Base-by-base conservation (phyloP, 2,329 filamentous ascomycete species). In the Beauveria scarabaeidicola region DNA sequence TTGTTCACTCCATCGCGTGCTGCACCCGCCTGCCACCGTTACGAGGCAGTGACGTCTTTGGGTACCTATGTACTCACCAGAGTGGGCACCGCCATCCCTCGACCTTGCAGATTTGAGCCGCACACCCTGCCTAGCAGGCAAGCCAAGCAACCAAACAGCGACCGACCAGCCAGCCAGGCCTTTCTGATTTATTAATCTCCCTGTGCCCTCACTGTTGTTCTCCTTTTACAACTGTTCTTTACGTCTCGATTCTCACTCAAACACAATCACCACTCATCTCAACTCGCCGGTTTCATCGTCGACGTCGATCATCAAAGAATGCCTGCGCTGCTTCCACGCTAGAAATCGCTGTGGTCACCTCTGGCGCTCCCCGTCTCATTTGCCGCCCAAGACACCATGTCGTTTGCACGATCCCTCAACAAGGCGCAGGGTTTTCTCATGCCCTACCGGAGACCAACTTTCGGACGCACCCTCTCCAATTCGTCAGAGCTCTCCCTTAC, bases 371-470 rank as follows among this genome's bases (percentile, higher is more conserved):
- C 53, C 53, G 21, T 40, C 50, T 19, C 27, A 52, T 52, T 36
- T 36, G 53, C 41, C n/a, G n/a, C 32, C 46, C 23, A 50, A 50
- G 52, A 60, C 58, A 65, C 47, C 57, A 82, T 82, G 79, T 61
- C 60, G 32, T 70, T 81, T 61, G 73, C 76, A 50, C 76, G 78
- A 64, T 79, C 79, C 13, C 75, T 82, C 68, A 74, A 61, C 48
- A 78, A 80, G 64, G 73, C 77, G 8, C 70, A 77, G 44, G 72
- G 72, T 25, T 78, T 77, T 64, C 69, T 78, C 38, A 71, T 77
- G 58, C 74, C 75, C 51, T 66, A 68, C 19, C 71, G 76, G 62
- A 74, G 78, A 46, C 79, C 78, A 40, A 69, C 70, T 44, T 76
- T 76, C 23, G 70, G 72, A 53, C 75, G 75, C 59, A 74, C 72